Base-by-base conservation (phyloP, 176 grass and related monocot species). In the Cenchrus fungigraminus region DNA sequence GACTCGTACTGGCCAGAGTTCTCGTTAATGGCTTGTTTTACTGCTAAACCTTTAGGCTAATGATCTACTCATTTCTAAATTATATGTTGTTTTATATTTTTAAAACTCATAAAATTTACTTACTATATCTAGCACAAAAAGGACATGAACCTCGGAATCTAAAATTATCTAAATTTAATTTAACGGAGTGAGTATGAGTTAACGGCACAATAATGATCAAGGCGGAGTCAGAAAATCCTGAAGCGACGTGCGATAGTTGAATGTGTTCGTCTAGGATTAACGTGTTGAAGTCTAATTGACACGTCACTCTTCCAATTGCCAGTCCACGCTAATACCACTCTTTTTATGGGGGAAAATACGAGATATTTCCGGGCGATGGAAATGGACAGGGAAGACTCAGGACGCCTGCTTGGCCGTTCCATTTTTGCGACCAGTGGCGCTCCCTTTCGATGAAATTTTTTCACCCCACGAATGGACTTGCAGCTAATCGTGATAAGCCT, bases 321-420 rank as follows among this genome's bases (percentile, higher is more conserved):
- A 5, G 47, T 55, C 13, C 13, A 17, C 25, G 6, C 9, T 19
- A 19, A 56, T 6, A 56, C 0, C 14, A 6, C 11, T 12, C 8
- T 20, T 64, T 65, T 53, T 17, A 22, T 16, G 64, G 49, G 49
- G 31, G 9, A 6, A 74, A 56, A 60, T 1, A 74, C 3, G 46
- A 54, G 13, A 84, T 69, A 50, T 84, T 78, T 77, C 54, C 8
- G 22, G 17, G 31, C n/a, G 6, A 17, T 6, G 2, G 75, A 84
- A 62, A 62, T 31, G 44, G 81, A 84, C 73, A 14, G 32, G 9
- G 12, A 74, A 25, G 63, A 65, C 40, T 79, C 1, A 31, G 31
- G 52, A 20, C 19, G 10, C 31, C 31, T 65, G 6, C 31, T 44
- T 25, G 0, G 8, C 9, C 49, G 63, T 53, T 28, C 22, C 12